Evolutionary conservation across 1,284 basidiomycete species (phyloP), one percentile per base, ranked within the genome.

Genomic region (Ceratobasidium sp.): DNA sequence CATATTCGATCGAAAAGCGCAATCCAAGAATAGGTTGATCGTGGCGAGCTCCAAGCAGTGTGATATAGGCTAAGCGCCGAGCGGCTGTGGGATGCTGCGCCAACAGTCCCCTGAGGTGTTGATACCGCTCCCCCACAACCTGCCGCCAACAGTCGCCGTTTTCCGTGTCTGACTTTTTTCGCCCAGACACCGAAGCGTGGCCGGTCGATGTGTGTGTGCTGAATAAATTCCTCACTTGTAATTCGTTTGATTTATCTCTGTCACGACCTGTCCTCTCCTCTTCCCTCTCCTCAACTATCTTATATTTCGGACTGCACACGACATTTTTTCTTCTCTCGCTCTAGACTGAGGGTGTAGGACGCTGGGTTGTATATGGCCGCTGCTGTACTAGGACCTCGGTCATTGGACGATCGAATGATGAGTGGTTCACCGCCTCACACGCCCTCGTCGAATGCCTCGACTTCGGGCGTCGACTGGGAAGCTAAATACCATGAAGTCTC

Each of bases 401-500:
- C 65, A 2, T 26, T 69, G 26, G 32, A 28, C n/a, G 65, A 69
- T 23, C 55, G 46, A 58, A 45, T 46, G 52, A 69, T 53, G 46
- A 28, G n/a, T 32, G 46, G 23, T 46, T 69, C 65, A 28, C 65
- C 65, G 32, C 65, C 65, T 28, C 55, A 21, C 65, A 69, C 65
- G 23, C 65, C 71, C 36, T 61, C 72, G 58, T 58, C 50, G 34
- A 43, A 46, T 60, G 43, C 57, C 26, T 46, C 73, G 36, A 57
- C 34, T n/a, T 26, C 41, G 10, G 41, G 41, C 39, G 43, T 57
- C 8, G 91, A 95, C 81, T 96, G 93, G 89, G 88, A 89, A 77
- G 83, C 88, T 76, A 95, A 93, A 81, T 96, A 94, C 80, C 86
- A 91, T 79, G 91, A 94, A 81, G 90, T 92, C 65, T 87, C 90